A percentile compares a stretch with the other conserved stretches of the same genome.
Conservation (phyloP, 352 stramenopile species). For the Phytopythium montanum region DNA sequence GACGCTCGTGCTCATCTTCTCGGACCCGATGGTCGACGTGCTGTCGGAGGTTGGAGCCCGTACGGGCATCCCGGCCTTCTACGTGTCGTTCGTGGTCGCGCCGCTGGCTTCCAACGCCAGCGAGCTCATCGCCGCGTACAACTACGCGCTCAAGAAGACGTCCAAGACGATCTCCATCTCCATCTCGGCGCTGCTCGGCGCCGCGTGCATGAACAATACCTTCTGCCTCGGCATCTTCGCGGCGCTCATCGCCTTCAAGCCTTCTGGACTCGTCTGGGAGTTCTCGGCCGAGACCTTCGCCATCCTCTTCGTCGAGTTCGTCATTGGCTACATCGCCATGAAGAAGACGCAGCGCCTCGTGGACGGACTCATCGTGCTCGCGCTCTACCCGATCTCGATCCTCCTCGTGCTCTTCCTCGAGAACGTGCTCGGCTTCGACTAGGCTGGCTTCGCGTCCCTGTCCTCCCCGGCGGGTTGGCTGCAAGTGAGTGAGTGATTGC, state of each 20-base stretch:
- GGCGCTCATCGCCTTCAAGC: conserved; percentile 94
- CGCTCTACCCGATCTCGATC: conserved; percentile 93
- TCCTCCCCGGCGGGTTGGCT: background rate
- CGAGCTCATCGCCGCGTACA: conserved; percentile 97
- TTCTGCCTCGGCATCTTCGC: conserved; percentile 98
- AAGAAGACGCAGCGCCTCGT: conserved; percentile 87
- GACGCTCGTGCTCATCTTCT: conserved; percentile 93
- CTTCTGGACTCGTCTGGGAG: conserved; percentile 92
- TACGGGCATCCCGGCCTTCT: conserved; percentile 93
- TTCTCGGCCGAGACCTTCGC: conserved; percentile 97
- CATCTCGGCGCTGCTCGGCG: conserved; percentile 91
- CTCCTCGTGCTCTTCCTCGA: conserved; percentile 92
- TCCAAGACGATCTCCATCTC: conserved; percentile 97
- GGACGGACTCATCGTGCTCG: conserved; percentile 78
- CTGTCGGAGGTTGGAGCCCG: conserved; percentile 92
- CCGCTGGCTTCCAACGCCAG: conserved; percentile 98
- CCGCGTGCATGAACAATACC: conserved; percentile 99
- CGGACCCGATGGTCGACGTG: conserved; percentile 98
- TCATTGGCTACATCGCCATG: conserved; percentile 80
- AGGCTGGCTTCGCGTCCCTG: too few relatives aligned
- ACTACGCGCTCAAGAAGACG: conserved; percentile 98
- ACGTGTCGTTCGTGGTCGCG: conserved; percentile 97
- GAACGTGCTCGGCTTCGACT: conserved; percentile 90
- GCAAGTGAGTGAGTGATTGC: background rate
- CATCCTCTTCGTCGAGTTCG: conserved; percentile 95